Evolutionary conservation across 495 filamentous ascomycete species (phyloP).

Genomic region (Jackrogersella minutella): DNA sequence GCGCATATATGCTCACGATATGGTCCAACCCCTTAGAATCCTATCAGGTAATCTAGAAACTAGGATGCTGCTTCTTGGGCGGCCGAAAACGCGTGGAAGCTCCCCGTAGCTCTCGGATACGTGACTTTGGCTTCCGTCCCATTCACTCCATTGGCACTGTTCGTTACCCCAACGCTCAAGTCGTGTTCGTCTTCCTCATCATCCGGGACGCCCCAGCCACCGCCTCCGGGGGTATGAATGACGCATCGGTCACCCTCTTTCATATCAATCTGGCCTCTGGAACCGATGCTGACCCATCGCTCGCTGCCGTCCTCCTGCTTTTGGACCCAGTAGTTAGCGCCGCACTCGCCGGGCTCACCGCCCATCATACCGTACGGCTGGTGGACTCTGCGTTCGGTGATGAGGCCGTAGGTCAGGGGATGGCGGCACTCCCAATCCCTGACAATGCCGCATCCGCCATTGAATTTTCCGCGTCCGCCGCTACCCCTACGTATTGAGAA

Average conservation of each 20-base stretch:
- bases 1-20: background rate
- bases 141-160: constrained; percentile 9
- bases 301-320: constrained; percentile 52
- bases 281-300: constrained; percentile 81
- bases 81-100: constrained; percentile 22
- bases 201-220: constrained; percentile 67
- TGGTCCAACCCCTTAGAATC: background rate
- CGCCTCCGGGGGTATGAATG: constrained; percentile 72
- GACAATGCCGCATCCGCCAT: constrained; percentile 87
- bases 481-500: constrained; percentile 76
- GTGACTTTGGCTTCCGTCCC: constrained; percentile 13
- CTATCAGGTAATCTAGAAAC: background rate
- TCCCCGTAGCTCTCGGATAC: constrained; percentile 30
- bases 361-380: constrained; percentile 88
- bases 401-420: constrained; percentile 72
- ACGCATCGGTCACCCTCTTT: constrained; percentile 86
- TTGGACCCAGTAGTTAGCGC: constrained; percentile 83
- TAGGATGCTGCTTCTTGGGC: constrained; percentile 28
- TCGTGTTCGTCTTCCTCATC: constrained; percentile 5
- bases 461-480: constrained; percentile 76
- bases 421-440: constrained; percentile 93
- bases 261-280: constrained; percentile 91
- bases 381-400: constrained; percentile 86
- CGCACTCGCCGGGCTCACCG: constrained; percentile 80
- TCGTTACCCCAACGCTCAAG: background rate